These are phyloP conservation scores for Fistulinella prunicolor DNA, from an alignment of 768 basidiomycete species.

Conservation along the genomic window DNA sequence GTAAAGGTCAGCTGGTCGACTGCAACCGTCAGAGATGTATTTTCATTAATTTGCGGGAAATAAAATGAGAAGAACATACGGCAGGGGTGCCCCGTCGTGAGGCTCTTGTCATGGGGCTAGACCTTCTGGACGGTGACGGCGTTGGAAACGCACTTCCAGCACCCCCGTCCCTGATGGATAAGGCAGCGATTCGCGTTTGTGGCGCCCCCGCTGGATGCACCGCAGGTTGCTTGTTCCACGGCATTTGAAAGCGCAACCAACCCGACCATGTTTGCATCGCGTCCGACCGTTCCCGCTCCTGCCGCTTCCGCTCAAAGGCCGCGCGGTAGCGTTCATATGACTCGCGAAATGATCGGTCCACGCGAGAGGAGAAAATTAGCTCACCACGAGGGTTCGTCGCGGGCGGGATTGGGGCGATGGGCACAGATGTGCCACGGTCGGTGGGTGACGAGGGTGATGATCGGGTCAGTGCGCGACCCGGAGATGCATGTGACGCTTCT, in stretches of 20 bases:
- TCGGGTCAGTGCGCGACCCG: constrained; percentile 24
- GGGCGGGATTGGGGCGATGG: constrained; percentile 73
- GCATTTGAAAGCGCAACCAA: constrained; percentile 28
- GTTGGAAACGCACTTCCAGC: constrained; percentile 27
- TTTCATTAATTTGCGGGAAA: constrained; percentile 29
- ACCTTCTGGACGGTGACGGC: constrained; percentile 31
- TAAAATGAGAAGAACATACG: constrained; percentile 18
- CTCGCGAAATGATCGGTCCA: constrained; percentile 80
- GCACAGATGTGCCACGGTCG: constrained; percentile 46
- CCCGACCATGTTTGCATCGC: constrained; percentile 31
- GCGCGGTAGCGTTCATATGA: constrained; percentile 89
- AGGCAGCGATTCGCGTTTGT: constrained; percentile 25
- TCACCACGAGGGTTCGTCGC: constrained; percentile 90
- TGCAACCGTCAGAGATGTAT: constrained; percentile 12
- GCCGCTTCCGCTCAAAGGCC: constrained; percentile 77
- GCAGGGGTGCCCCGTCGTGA: constrained; percentile 26
- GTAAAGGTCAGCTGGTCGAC: constrained; percentile 14
- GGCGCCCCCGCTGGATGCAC: constrained; percentile 7
- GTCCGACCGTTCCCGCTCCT: constrained; percentile 53
- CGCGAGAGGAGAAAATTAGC: constrained; percentile 90
- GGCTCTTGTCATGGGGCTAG: constrained; percentile 33
- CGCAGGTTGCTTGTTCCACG: constrained; percentile 23
- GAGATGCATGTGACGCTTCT: constrained; percentile 18
- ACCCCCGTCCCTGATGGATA: constrained; percentile 25
- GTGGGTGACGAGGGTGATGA: constrained; percentile 33